These are phyloP conservation scores for Wickerhamiella nectarea DNA, from an alignment of 805 yeast species.

Conservation along the genomic window DNA sequence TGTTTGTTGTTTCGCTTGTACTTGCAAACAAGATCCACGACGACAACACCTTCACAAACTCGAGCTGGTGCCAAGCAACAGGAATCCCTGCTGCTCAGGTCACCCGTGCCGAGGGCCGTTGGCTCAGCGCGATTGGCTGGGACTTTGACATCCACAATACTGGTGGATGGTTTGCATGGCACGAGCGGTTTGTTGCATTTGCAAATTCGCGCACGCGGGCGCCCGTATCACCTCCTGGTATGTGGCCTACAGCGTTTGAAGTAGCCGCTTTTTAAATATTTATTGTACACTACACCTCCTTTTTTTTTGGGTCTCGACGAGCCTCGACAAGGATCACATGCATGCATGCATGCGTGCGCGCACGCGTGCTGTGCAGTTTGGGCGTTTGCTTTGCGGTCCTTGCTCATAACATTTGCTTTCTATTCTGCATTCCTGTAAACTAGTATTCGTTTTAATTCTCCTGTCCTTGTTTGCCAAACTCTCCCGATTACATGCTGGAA, in stretches of 20 bases:
- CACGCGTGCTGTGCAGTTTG: too few relatives aligned
- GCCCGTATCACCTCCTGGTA: conserved; percentile 1
- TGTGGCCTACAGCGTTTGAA: conserved; percentile 1
- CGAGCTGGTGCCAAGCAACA: conserved; percentile 94
- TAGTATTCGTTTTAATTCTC: too few relatives aligned
- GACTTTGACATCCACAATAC: conserved; percentile 2
- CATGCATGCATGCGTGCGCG: too few relatives aligned
- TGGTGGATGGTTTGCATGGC: conserved; percentile 5
- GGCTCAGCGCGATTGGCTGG: conserved; percentile 32
- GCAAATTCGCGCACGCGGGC: not conserved
- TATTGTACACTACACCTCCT: not conserved
- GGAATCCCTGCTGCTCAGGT: conserved; percentile 51
- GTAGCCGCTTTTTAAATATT: conserved; percentile 2
- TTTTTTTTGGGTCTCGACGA: too few relatives aligned
- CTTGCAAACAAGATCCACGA: conserved; percentile 90
- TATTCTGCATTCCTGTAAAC: too few relatives aligned
- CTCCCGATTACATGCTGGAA: not conserved
- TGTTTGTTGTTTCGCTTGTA: conserved; percentile 54
- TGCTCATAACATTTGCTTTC: too few relatives aligned
- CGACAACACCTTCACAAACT: conserved; percentile 90
- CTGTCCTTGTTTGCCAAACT: too few relatives aligned
- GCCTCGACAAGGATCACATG: too few relatives aligned
- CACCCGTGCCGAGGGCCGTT: conserved; percentile 54
- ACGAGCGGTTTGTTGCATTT: conserved; percentile 5
- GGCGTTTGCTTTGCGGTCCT: too few relatives aligned